Base-by-base conservation (phyloP, 2,329 filamentous ascomycete genomes). In the Kalaharituber pfeilii region DNA sequence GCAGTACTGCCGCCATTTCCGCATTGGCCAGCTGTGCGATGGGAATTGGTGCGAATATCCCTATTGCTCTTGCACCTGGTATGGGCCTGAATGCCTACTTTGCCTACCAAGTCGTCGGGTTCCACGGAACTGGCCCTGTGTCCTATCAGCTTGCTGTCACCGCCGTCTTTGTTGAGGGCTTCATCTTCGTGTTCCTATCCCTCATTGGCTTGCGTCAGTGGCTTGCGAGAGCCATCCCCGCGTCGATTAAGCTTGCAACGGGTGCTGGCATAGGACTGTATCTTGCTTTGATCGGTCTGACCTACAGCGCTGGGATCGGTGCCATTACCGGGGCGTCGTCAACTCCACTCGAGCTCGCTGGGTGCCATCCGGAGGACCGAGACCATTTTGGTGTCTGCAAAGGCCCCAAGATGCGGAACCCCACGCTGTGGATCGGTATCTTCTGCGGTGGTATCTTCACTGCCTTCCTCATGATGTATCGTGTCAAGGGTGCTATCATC, bases 61-160 rank as follows among this genome's bases (percentile, higher is more conserved):
- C 82, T 1, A 80, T 86, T 60, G 80, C 78, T 7, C 69, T 85
- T 44, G 82, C 81, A 5, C 82, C 82, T 15, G 82, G 82, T 33
- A 84, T 86, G 82, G 82, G 86, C 25, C 68, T 93, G 53, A 94
- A 94, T 65, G 86, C 86, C 18, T 93, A 93, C 67, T 93, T 93
- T 65, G 77, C 86, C 25, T 93, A 84, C 66, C 69, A 65, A 56
- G 81, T 86, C 45, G 86, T 93, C 54, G 86, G 86, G 2, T 78
- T 73, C 64, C 81, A 88, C 66, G 86, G 86, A 44, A 75, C 73
- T 22, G 85, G 85, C 1, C 72, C 75, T 30, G 80, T 93, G 7
- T 79, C 84, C 1, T 94, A 85, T 65, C 68, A 76, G 52, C 75
- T 88, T 42, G 86, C 86, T 29, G 70, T 93, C 33, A 91, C 86